Percentiles rank a stretch among this genome's conserved stretches.
Conservation (phyloP, 2,329 filamentous ascomycete genomes). For the Elsinoe arachidis region DNA sequence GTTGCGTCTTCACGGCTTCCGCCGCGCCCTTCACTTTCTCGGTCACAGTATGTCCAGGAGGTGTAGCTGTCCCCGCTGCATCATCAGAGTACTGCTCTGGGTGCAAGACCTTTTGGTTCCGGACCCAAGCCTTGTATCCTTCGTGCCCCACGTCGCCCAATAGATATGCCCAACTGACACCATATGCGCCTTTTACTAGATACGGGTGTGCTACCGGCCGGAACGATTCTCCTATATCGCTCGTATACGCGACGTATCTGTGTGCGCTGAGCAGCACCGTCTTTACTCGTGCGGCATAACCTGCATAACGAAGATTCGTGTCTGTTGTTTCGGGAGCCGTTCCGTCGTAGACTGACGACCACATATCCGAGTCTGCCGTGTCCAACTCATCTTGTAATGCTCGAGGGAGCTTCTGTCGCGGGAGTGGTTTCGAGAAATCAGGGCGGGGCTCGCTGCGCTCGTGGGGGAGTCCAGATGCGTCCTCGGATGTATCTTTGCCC, state of each 20-base stretch:
- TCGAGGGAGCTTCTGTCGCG: slow-evolving; percentile 44
- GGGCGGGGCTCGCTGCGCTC: slow-evolving; percentile 37
- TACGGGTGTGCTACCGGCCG: slow-evolving; percentile 82
- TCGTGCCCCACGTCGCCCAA: slow-evolving; percentile 85
- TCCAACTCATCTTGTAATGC: slow-evolving; percentile 49
- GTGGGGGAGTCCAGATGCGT: slow-evolving; percentile 30
- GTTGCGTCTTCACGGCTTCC: slow-evolving; percentile 16
- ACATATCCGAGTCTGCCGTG: slow-evolving; percentile 57
- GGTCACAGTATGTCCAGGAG: background rate
- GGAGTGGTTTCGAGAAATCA: slow-evolving; percentile 40
- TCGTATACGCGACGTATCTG: slow-evolving; percentile 94
- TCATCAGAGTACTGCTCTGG: slow-evolving; percentile 47
- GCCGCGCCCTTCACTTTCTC: slow-evolving; percentile 29
- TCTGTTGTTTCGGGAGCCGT: slow-evolving; percentile 74
- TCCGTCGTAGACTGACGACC: slow-evolving; percentile 69
- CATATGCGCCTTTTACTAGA: slow-evolving; percentile 76
- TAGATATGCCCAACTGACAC: slow-evolving; percentile 85
- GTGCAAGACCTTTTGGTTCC: slow-evolving; percentile 68
- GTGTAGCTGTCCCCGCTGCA: slow-evolving; percentile 13
- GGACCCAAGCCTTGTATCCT: slow-evolving; percentile 87
- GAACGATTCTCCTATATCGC: slow-evolving; percentile 90
- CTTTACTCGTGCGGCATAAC: slow-evolving; percentile 64
- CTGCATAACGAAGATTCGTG: slow-evolving; percentile 78
- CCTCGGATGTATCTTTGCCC: slow-evolving; percentile 19
- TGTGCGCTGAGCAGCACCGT: slow-evolving; percentile 77